Base-by-base conservation (phyloP, 192 early-diverging fungal genomes). In the Linnemannia zychae region DNA sequence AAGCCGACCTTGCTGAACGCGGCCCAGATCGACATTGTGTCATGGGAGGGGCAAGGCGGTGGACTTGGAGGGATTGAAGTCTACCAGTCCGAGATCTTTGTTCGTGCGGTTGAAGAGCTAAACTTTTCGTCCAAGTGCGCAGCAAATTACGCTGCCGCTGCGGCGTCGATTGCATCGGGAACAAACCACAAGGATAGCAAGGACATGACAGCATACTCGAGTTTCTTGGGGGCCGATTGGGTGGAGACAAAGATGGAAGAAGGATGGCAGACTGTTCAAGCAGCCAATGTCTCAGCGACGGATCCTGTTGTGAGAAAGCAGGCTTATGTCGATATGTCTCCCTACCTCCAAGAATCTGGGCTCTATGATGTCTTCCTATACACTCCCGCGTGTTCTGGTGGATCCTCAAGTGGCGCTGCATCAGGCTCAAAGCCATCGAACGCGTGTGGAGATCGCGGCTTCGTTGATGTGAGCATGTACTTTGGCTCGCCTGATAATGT, bases 321-420 rank as follows among this genome's bases (percentile, higher is more conserved):
- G 3, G 82, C 82, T 2, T 79, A 75, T 65, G 82, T 84, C 28
- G 82, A 84, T 28, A 36, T 93, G 72, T 67, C 69, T 22, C 93
- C 93, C 0, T 91, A 88, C 77, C 78, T 94, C 13, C 89, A 92
- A 34, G 92, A 93, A 53, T 75, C 92, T 9, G 93, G 93, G 15
- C 89, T 90, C 72, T 94, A 94, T 67, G 87, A 90, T 49, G 89
- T 93, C 31, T 89, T 83, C 36, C 72, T 93, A 76, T 72, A 76
- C 72, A 88, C 92, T 7, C 93, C 92, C n/a, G 89, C 87, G 7
- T 94, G 93, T 60, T 12, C 63, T 66, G 71, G 37, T 66, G 72
- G 77, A 5, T 72, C 70, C 18, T 46, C 75, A 24, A 63, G 37
- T 15, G 46, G 53, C 17, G 40, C 36, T 69, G 44, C 69, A 68